Conservation (phyloP, 352 stramenopile genomes). For the Bremia lactucae region DNA sequence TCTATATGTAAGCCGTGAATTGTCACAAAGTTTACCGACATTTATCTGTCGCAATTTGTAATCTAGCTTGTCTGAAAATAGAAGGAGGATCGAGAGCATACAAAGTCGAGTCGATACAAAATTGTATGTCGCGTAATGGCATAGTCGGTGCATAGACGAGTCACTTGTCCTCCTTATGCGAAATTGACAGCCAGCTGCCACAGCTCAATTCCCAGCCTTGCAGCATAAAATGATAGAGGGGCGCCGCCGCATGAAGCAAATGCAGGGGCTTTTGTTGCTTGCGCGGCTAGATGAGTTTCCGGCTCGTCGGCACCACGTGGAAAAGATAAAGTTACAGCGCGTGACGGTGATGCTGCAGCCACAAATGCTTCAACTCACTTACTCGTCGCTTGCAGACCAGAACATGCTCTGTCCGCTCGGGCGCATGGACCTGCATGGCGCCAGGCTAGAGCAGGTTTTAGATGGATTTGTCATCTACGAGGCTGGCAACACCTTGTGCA, state of each 20-base stretch:
- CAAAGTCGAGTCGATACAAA: no score
- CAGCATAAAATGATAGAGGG: constrained; percentile 38
- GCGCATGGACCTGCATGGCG: constrained; percentile 40
- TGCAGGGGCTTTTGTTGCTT: constrained; percentile 63
- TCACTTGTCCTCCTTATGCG: no score
- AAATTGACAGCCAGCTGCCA: neutral
- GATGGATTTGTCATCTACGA: constrained; percentile 72
- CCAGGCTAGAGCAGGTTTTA: constrained; percentile 60
- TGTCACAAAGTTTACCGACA: no score
- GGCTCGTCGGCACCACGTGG: constrained; percentile 8
- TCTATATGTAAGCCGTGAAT: no score
- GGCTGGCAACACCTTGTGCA: constrained; percentile 17
- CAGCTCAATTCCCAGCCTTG: no score
- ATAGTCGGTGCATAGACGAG: no score
- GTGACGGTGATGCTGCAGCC: constrained; percentile 59
- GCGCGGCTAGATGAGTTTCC: constrained; percentile 25
- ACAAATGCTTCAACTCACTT: constrained; percentile 51
- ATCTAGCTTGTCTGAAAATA: no score
- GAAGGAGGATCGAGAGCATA: no score
- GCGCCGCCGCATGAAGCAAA: constrained; percentile 68
- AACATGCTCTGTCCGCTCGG: constrained; percentile 55
- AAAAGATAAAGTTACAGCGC: constrained; percentile 30
- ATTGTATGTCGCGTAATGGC: no score
- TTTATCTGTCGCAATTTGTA: no score
- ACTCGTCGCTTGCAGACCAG: constrained; percentile 62